Evolutionary conservation across 176 grass and related monocot species (phyloP), one percentile per base, ranked within the genome.

Genomic region (Carex littledalei): DNA sequence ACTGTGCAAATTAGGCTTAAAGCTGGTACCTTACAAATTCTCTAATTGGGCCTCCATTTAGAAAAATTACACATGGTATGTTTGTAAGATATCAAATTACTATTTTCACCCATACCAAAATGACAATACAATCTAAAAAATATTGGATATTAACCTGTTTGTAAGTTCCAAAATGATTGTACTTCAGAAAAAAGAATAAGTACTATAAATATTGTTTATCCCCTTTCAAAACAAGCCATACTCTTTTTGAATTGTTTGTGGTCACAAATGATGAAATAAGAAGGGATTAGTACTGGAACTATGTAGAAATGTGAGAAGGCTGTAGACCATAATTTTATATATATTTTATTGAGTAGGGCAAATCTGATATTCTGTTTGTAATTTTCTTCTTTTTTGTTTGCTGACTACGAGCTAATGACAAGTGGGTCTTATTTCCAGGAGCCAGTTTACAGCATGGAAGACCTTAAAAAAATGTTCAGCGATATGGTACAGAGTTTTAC

Each of bases 391-490:
- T 31, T 34, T 18, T 17, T 55, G 12, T 7, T 78, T 57, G 3
- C 13, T 35, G 24, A 4, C 22, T 1, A 17, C 13, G 0, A 77
- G 31, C 52, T 78, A 18, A 78, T 78, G 50, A 1, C 50, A 57
- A 17, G 14, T 16, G 3, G 31, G 11, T 10, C 7, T 17, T n/a
- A 26, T 9, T 6, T 81, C 57, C 81, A 97, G 92, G 89, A 89
- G 56, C 89, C 80, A 1, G 82, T 88, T 65, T 89, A 86, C 41
- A 90, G 88, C 67, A 80, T 98, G 8, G 84, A 59, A n/a, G 89
- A 98, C 47, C 91, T 98, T 55, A 89, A 86, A 8, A 81, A 81
- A 71, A 94, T 94, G 95, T 84, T 98, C 26, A 75, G 84, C 3
- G 92, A 92, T 29, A 94, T 93, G 88, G 83, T 89, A 16, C 86